Percentiles rank a stretch among this genome's conserved stretches.
Conservation (phyloP, 805 yeast genomes). For the Candida railenensis region DNA sequence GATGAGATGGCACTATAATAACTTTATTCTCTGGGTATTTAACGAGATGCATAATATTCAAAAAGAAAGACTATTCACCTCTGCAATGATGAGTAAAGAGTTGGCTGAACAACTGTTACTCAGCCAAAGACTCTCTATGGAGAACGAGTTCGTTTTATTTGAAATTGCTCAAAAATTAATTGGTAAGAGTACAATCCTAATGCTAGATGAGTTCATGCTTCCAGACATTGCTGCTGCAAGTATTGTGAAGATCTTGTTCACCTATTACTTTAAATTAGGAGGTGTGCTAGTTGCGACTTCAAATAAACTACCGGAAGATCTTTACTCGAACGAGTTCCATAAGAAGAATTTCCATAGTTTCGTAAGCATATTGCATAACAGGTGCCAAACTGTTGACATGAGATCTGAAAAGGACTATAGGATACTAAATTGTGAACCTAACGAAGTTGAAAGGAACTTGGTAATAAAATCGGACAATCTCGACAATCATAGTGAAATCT, state of each 20-base stretch:
- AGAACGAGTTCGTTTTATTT: conserved; percentile 62
- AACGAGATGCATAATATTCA: conserved; percentile 58
- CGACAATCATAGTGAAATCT: conserved; percentile 21
- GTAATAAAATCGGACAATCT: conserved; percentile 26
- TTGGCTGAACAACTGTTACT: conserved; percentile 2
- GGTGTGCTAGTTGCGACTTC: conserved; percentile 77
- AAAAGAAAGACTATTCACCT: conserved; percentile 38
- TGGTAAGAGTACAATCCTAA: conserved; percentile 52
- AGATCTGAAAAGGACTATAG: conserved; percentile 58
- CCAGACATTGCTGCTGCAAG: conserved; percentile 78
- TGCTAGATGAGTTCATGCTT: conserved; percentile 73
- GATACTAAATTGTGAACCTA: conserved; percentile 11
- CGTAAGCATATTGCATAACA: conserved; percentile 51
- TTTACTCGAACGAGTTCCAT: conserved; percentile 65
- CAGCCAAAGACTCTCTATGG: conserved; percentile 35
- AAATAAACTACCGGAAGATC: conserved; percentile 68
- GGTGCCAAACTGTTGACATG: conserved; percentile 67
- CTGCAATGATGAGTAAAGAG: conserved; percentile 18
- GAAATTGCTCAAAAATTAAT: conserved; percentile 69
- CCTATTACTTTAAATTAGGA: conserved; percentile 69
- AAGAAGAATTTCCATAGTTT: conserved; percentile 57
- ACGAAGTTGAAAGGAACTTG: conserved; percentile 22
- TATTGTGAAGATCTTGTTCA: conserved; percentile 61
- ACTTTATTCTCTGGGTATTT: conserved; percentile 68
- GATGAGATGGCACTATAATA: conserved; percentile 69